Evolutionary conservation across 2,329 filamentous ascomycete genomes (phyloP).

Genomic region (Fusarium sp.): DNA sequence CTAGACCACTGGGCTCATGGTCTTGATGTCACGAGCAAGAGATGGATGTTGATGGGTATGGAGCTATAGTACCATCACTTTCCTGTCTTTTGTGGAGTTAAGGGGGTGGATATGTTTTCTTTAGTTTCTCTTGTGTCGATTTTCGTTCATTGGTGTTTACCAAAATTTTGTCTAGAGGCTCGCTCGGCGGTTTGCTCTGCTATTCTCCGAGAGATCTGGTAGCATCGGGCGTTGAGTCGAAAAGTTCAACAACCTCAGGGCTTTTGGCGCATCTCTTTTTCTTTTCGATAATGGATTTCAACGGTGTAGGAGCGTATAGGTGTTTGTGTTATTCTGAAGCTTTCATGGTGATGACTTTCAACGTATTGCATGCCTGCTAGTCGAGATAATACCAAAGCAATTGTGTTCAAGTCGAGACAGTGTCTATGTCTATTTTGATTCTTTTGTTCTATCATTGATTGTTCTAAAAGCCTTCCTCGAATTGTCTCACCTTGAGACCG

Average conservation of each 20-base stretch:
- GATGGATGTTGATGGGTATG: conserved; percentile 91
- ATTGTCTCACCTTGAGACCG: conserved; percentile 82
- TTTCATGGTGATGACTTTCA: conserved; percentile 17
- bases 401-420: not conserved
- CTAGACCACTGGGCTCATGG: conserved; percentile 79
- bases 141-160: conserved; percentile 33
- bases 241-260: conserved; percentile 19
- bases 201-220: conserved; percentile 26
- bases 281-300: conserved; percentile 12
- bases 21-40: conserved; percentile 75
- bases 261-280: conserved; percentile 34
- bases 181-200: conserved; percentile 26
- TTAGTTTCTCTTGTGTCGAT: conserved; percentile 33
- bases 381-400: conserved; percentile 30
- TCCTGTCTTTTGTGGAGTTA: conserved; percentile 38
- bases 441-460: conserved; percentile 16
- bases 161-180: conserved; percentile 30
- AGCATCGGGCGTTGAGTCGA: conserved; percentile 40
- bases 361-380: conserved; percentile 19
- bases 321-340: conserved; percentile 21
- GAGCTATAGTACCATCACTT: conserved; percentile 73
- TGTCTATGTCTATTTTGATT: conserved; percentile 22
- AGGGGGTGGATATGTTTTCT: conserved; percentile 34
- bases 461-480: conserved; percentile 67
- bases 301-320: conserved; percentile 34